Conservation (phyloP, 352 stramenopile genomes). For the Globisporangium rhizosaccharum region DNA sequence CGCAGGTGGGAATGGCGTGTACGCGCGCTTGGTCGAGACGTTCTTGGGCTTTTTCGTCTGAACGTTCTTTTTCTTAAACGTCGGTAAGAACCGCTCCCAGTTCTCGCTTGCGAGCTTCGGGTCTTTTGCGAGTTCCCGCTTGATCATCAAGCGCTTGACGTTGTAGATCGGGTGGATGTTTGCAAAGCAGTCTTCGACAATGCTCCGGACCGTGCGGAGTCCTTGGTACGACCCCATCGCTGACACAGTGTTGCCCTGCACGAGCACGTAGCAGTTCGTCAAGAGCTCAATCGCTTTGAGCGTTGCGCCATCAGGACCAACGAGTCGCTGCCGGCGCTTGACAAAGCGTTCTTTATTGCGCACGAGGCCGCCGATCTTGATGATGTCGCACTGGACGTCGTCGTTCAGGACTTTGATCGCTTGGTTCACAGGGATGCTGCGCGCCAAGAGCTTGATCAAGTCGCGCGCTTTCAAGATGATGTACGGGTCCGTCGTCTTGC, state of each 20-base stretch:
- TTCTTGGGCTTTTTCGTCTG: constrained; percentile 93
- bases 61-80: constrained; percentile 99
- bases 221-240: constrained; percentile 87
- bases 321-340: constrained; percentile 95
- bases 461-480: constrained; percentile 98
- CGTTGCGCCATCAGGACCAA: constrained; percentile 97
- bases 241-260: constrained; percentile 97
- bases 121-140: constrained; percentile 98
- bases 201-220: constrained; percentile 93
- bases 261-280: constrained; percentile 98
- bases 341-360: constrained; percentile 99
- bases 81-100: constrained; percentile 98
- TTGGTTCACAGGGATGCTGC: constrained; percentile 96
- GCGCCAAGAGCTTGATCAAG: constrained; percentile 97
- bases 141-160: constrained; percentile 99
- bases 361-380: constrained; percentile 99
- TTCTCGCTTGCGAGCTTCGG: constrained; percentile 95
- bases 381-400: constrained; percentile 98
- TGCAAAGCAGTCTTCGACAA: constrained; percentile 99
- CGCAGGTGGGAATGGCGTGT: constrained; percentile 98
- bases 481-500: constrained; percentile 96
- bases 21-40: constrained; percentile 91
- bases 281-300: constrained; percentile 98
- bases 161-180: constrained; percentile 99
- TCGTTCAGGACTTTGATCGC: constrained; percentile 97